Percentiles rank a stretch among this genome's conserved stretches.
Evolutionary conservation across 805 yeast genomes (phyloP).

Genomic region (Cyberlindnera euphorbiae): DNA sequence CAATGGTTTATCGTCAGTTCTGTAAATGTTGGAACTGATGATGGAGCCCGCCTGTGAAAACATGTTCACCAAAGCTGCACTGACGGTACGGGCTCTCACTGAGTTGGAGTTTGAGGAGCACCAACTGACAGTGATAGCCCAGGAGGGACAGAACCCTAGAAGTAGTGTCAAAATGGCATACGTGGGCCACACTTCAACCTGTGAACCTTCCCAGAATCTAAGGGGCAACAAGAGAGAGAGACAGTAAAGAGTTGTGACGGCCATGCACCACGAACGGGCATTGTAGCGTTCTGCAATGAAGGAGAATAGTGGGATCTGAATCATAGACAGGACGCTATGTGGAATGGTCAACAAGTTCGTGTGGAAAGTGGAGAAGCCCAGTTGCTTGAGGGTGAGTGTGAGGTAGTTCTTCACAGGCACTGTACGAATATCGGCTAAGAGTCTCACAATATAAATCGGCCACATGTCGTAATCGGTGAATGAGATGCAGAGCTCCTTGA

Average conservation of each 20-base stretch:
- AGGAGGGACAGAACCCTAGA: slow-evolving; percentile 42
- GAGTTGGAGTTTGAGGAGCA: slow-evolving; percentile 58
- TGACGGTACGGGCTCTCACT: slow-evolving; percentile 58
- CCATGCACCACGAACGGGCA: slow-evolving; percentile 29
- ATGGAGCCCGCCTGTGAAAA: slow-evolving; percentile 56
- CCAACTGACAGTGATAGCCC: slow-evolving; percentile 55
- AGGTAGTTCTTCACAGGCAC: slow-evolving; percentile 39
- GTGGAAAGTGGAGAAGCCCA: slow-evolving; percentile 50
- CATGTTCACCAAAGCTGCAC: slow-evolving; percentile 63
- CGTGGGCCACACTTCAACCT: slow-evolving; percentile 37
- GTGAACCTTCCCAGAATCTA: slow-evolving; percentile 39
- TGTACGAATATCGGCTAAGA: slow-evolving; percentile 36
- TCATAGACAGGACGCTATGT: slow-evolving; percentile 33
- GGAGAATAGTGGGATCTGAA: slow-evolving; percentile 33
- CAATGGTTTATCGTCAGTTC: slow-evolving; percentile 51
- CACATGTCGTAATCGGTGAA: slow-evolving; percentile 47
- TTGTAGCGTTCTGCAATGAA: slow-evolving; percentile 33
- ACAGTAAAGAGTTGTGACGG: slow-evolving; percentile 32
- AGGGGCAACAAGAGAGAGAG: slow-evolving; percentile 30
- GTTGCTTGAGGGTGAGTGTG: slow-evolving; percentile 41
- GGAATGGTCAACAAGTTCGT: slow-evolving; percentile 53
- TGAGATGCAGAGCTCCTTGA: slow-evolving; percentile 35
- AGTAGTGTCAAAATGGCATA: slow-evolving; percentile 33
- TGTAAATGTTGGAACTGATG: slow-evolving; percentile 50
- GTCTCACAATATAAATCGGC: slow-evolving; percentile 49